A percentile compares a stretch with the other conserved stretches of the same genome.
Evolutionary conservation across 106 monocot species (phyloP).

Genomic region (Acanthochlamys bracteata): DNA sequence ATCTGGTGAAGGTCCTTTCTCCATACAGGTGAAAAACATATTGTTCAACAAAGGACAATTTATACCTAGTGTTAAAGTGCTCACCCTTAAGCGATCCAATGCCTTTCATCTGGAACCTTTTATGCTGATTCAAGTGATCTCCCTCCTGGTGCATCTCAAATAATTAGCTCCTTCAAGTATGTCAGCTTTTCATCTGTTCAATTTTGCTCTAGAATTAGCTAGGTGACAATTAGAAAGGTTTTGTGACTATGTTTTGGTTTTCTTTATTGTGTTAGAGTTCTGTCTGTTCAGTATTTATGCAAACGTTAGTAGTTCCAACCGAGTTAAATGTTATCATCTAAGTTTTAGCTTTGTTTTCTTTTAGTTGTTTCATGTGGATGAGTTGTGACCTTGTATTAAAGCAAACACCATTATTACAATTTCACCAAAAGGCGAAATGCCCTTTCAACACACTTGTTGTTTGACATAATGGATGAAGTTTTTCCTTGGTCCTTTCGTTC

Average conservation of each 20-base stretch:
- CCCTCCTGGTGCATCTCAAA: slow-evolving; percentile 38
- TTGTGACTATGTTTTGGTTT: neutral
- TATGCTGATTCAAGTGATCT: slow-evolving; percentile 66
- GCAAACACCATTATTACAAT: too few species aligned
- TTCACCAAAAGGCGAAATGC: too few species aligned
- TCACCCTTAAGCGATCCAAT: slow-evolving; percentile 42
- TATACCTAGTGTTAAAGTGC: slow-evolving; percentile 76
- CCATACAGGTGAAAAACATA: slow-evolving; percentile 40
- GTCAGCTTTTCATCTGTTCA: neutral
- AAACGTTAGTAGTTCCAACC: too few species aligned
- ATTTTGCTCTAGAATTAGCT: neutral
- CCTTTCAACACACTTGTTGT: too few species aligned
- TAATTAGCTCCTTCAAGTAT: slow-evolving; percentile 59
- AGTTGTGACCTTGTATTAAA: neutral
- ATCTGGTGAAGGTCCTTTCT: slow-evolving; percentile 43
- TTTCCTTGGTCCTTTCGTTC: too few species aligned
- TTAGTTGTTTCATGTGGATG: neutral
- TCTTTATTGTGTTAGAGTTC: neutral
- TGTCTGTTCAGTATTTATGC: neutral
- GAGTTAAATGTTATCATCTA: too few species aligned
- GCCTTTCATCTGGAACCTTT: slow-evolving; percentile 66
- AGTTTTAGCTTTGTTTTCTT: neutral
- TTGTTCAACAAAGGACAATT: slow-evolving; percentile 63
- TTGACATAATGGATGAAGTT: too few species aligned
- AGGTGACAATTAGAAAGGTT: neutral